A percentile compares a stretch with the other conserved stretches of the same genome.
phyloP scores from a whole-genome alignment of 1,284 basidiomycete species.

The Fomes fomentarius region DNA sequence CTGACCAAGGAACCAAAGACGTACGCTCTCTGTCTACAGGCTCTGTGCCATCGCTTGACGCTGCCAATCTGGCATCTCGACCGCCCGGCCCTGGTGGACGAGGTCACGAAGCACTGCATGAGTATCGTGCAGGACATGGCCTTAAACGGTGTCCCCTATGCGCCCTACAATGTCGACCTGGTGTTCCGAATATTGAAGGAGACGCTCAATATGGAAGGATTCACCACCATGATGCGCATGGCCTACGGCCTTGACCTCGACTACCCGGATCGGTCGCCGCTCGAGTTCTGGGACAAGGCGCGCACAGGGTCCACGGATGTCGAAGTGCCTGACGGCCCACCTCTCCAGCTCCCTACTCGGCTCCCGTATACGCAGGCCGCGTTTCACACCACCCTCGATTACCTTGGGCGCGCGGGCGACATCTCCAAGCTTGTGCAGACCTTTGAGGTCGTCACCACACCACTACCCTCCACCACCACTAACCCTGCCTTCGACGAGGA shows the following conservation, averaged over 20 bases:
- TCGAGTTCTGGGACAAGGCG: constrained; percentile 41
- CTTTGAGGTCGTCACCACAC: constrained; percentile 77
- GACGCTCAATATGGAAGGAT: constrained; percentile 53
- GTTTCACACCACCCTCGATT: constrained; percentile 72
- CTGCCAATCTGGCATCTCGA: constrained; percentile 51
- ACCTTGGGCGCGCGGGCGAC: constrained; percentile 60
- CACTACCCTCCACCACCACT: constrained; percentile 50
- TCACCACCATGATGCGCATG: constrained; percentile 59
- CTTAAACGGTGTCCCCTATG: constrained; percentile 47
- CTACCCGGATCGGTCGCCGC: constrained; percentile 64
- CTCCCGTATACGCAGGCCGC: constrained; percentile 65
- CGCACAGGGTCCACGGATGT: constrained; percentile 15
- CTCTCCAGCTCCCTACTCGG: constrained; percentile 32
- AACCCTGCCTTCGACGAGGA: constrained; percentile 63
- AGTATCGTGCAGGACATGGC: constrained; percentile 63
- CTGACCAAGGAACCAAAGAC: constrained; percentile 54
- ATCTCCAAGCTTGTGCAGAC: constrained; percentile 69
- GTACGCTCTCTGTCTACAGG: constrained; percentile 65
- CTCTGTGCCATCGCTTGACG: constrained; percentile 65
- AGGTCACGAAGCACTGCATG: constrained; percentile 49
- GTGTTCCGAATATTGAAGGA: constrained; percentile 69
- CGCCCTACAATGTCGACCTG: constrained; percentile 64
- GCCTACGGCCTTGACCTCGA: constrained; percentile 75
- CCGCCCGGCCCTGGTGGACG: constrained; percentile 38
- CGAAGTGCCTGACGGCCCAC: constrained; percentile 15